These are phyloP conservation scores for Populus simonii DNA, from an alignment of 345 rosid genomes.

Conservation along the genomic window DNA sequence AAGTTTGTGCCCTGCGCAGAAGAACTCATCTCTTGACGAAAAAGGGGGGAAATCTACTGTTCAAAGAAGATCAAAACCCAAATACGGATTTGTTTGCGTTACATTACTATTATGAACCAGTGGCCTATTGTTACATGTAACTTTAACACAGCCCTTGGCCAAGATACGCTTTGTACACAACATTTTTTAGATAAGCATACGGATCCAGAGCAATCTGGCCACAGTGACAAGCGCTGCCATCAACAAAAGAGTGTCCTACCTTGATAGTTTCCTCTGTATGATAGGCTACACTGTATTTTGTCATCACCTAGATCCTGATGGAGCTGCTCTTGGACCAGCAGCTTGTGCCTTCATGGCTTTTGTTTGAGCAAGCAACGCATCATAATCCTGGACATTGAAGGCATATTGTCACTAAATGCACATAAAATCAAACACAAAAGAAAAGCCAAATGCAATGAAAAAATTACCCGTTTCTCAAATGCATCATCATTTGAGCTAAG, in stretches of 20 bases:
- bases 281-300: not conserved
- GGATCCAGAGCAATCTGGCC: not conserved
- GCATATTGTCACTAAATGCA: slow-evolving; percentile 7
- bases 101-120: not conserved
- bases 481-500: slow-evolving; percentile 51
- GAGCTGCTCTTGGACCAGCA: slow-evolving; percentile 53
- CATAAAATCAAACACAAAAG: slow-evolving; percentile 6
- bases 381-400: slow-evolving; percentile 55
- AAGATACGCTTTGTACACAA: not conserved
- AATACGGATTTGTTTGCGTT: not conserved
- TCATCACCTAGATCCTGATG: slow-evolving; percentile 56
- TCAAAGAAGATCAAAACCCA: not conserved
- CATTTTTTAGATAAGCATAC: not conserved
- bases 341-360: slow-evolving; percentile 63
- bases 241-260: not conserved
- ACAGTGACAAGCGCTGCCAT: not conserved
- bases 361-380: slow-evolving; percentile 53
- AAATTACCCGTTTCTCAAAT: slow-evolving; percentile 59
- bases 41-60: not conserved
- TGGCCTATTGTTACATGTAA: not conserved
- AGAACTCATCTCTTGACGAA: not conserved
- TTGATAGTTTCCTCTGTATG: not conserved
- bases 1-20: not conserved
- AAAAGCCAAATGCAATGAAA: not conserved
- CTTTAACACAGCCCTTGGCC: not conserved